phyloP scores from a whole-genome alignment of 164 flowering plant species.

The Aristolochia californica region DNA sequence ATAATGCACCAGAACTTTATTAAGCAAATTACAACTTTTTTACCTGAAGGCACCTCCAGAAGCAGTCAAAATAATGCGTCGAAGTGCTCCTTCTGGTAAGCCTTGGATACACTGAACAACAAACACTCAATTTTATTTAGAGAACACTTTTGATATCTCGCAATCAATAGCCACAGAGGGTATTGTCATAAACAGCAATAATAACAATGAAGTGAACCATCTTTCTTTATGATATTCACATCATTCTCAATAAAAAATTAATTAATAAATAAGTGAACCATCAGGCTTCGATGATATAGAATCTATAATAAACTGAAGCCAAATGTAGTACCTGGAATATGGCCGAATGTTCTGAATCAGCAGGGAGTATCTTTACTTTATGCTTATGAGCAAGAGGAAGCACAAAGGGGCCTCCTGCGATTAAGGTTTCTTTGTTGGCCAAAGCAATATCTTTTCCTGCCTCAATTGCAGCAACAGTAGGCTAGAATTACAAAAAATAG shows the following conservation, averaged over 20 bases:
- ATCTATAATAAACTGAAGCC: neutral
- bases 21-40: conserved; percentile 31
- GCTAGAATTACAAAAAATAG: conserved; percentile 28
- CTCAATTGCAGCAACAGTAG: conserved; percentile 96
- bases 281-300: neutral
- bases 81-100: conserved; percentile 83
- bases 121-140: neutral
- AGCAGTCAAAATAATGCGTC: conserved; percentile 87
- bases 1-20: conserved; percentile 44
- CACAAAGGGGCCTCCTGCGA: conserved; percentile 98
- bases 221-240: no score
- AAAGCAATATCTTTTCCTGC: conserved; percentile 95
- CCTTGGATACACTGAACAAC: conserved; percentile 90
- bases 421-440: conserved; percentile 94
- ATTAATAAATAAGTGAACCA: no score
- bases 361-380: conserved; percentile 93
- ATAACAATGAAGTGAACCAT: neutral
- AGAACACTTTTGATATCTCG: neutral
- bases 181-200: no score
- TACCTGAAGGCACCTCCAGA: conserved; percentile 99
- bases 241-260: no score
- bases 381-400: conserved; percentile 95
- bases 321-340: conserved; percentile 73
- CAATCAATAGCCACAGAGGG: neutral
- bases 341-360: conserved; percentile 98